A percentile compares a stretch with the other conserved stretches of the same genome.
phyloP scores from a whole-genome alignment of 1,284 basidiomycete species.

The Ustilago bromivora region DNA sequence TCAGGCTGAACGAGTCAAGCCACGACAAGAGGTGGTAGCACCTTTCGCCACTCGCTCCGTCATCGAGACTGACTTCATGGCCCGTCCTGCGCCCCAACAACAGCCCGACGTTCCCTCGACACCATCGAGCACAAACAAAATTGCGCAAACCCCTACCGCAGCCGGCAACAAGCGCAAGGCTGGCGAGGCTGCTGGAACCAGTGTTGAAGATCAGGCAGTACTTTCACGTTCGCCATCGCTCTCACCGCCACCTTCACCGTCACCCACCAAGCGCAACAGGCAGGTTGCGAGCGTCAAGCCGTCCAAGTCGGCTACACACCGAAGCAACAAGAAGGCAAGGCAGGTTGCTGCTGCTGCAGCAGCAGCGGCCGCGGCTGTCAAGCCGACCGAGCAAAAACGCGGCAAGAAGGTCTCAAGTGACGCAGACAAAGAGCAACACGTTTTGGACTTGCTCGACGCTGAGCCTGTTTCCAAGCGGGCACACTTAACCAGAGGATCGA shows the following conservation, averaged over 20 bases:
- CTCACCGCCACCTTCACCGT: slow-evolving; percentile 38
- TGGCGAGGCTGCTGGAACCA: neutral
- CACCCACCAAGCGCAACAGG: slow-evolving; percentile 33
- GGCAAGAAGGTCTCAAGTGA: slow-evolving; percentile 3
- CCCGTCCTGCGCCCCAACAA: slow-evolving; percentile 13
- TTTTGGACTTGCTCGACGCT: slow-evolving; percentile 15
- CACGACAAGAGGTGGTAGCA: slow-evolving; percentile 28
- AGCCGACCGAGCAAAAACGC: slow-evolving; percentile 17
- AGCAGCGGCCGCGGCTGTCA: slow-evolving; percentile 12
- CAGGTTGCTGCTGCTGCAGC: slow-evolving; percentile 24
- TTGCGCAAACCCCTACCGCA: slow-evolving; percentile 13
- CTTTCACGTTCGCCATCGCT: slow-evolving; percentile 24
- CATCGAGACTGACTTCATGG: slow-evolving; percentile 45
- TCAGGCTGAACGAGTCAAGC: slow-evolving; percentile 35
- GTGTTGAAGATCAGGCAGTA: neutral
- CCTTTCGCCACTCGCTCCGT: slow-evolving; percentile 45
- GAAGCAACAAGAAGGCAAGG: slow-evolving; percentile 28
- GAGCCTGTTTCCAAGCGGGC: slow-evolving; percentile 18
- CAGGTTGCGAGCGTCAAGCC: slow-evolving; percentile 13
- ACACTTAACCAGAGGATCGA: slow-evolving; percentile 1
- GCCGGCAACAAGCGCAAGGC: slow-evolving; percentile 24
- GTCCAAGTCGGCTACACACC: slow-evolving; percentile 26
- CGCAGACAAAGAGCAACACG: slow-evolving; percentile 28
- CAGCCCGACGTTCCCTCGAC: slow-evolving; percentile 11
- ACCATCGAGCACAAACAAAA: neutral